These are phyloP conservation scores for Penicillium brevicompactum DNA, from an alignment of 2,329 filamentous ascomycete genomes.

Conservation along the genomic window DNA sequence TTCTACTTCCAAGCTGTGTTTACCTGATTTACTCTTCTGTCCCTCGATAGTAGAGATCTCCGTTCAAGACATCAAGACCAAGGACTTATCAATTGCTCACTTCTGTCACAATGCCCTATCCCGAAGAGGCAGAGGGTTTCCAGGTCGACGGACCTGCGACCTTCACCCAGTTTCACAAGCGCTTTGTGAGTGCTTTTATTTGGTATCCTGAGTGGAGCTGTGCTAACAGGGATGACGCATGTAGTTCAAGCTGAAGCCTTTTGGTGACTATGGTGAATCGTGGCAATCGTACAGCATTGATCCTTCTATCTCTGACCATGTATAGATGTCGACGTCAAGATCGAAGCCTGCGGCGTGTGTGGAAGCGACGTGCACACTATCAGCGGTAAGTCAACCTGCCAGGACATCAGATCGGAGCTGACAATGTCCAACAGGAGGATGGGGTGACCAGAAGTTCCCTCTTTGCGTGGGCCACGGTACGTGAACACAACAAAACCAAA, in stretches of 20 bases:
- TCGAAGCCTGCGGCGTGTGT: conserved; percentile 78
- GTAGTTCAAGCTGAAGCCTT: conserved; percentile 80
- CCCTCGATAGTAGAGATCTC: too few species aligned
- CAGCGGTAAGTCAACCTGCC: conserved; percentile 37
- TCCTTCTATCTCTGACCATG: neutral
- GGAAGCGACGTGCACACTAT: conserved; percentile 73
- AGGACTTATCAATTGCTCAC: conserved; percentile 8
- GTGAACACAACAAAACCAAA: neutral
- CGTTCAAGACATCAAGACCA: neutral
- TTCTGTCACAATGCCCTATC: conserved; percentile 44
- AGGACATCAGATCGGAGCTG: neutral
- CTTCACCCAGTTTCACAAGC: conserved; percentile 60
- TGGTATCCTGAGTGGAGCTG: neutral
- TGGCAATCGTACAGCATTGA: too few species aligned
- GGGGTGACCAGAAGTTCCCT: conserved; percentile 55
- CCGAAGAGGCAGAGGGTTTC: conserved; percentile 49
- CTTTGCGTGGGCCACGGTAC: conserved; percentile 55
- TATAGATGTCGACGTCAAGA: conserved; percentile 79
- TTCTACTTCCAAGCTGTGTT: neutral
- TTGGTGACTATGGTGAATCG: conserved; percentile 66
- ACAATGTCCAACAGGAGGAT: conserved; percentile 48
- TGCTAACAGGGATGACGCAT: neutral
- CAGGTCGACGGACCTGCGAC: conserved; percentile 67
- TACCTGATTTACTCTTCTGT: neutral
- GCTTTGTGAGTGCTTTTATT: conserved; percentile 47